A percentile compares a stretch with the other conserved stretches of the same genome.
phyloP scores from a whole-genome alignment of 1,284 basidiomycete genomes.

The Rhizopogon hawkerae region DNA sequence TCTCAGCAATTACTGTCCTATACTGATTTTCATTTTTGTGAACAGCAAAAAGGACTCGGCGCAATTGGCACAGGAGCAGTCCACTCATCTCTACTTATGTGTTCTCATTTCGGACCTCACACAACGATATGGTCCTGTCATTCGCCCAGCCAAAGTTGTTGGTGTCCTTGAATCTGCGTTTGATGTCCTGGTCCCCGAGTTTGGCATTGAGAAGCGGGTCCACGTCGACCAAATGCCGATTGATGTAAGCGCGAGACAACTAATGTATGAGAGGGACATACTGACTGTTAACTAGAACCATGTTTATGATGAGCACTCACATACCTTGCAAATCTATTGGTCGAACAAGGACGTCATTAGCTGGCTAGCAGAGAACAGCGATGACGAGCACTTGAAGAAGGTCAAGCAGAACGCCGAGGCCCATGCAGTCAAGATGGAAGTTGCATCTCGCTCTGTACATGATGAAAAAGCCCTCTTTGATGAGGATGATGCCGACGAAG shows the following conservation, averaged over 20 bases:
- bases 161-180: constrained; percentile 93
- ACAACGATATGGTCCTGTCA: constrained; percentile 88
- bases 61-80: constrained; percentile 90
- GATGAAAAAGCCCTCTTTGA: constrained; percentile 87
- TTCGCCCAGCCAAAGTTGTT: constrained; percentile 89
- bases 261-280: not conserved
- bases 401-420: constrained; percentile 84
- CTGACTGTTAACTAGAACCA: constrained; percentile 54
- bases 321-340: constrained; percentile 89
- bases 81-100: constrained; percentile 90
- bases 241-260: constrained; percentile 48
- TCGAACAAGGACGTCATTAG: constrained; percentile 85
- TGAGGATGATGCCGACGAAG: constrained; percentile 71
- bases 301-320: constrained; percentile 87
- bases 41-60: constrained; percentile 84
- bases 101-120: constrained; percentile 90
- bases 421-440: constrained; percentile 81
- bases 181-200: constrained; percentile 89
- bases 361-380: constrained; percentile 90
- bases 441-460: constrained; percentile 67
- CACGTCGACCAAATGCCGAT: constrained; percentile 99
- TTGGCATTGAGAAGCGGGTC: constrained; percentile 96
- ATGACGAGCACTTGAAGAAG: constrained; percentile 88
- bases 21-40: constrained; percentile 13
- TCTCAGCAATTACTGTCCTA: not conserved